These are phyloP conservation scores for Leishmania gerbilli DNA, from an alignment of 208 protist species.

Conservation along the genomic window DNA sequence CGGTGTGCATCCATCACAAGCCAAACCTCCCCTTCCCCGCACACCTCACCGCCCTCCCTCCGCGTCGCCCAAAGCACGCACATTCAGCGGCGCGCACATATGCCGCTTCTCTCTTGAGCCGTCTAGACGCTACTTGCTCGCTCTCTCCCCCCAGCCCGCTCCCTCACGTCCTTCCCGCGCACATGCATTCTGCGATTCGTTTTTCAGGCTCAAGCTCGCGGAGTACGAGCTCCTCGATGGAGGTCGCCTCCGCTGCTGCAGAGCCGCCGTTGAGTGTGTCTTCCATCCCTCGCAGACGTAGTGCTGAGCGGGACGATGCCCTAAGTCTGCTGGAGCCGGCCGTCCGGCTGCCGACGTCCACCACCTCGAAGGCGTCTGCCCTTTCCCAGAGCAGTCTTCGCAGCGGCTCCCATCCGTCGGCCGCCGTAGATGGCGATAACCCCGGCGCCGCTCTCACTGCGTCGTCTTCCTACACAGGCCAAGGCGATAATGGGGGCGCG, in stretches of 20 bases:
- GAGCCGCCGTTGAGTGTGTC: not conserved
- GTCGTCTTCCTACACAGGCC: not conserved
- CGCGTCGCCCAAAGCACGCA: not conserved
- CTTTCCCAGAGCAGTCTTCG: not conserved
- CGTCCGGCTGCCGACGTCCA: not conserved
- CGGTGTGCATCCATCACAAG: not conserved
- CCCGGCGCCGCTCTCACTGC: not conserved
- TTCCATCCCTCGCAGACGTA: not conserved
- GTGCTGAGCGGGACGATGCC: not conserved
- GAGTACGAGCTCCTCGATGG: not conserved
- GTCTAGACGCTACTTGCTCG: not conserved
- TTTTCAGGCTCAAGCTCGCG: constrained; percentile 23
- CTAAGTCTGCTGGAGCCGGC: not conserved
- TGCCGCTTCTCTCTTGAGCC: not conserved
- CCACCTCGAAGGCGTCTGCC: not conserved
- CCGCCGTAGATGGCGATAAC: not conserved
- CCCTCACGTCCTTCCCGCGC: not conserved
- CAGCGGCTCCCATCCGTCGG: not conserved
- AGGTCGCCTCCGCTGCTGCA: not conserved
- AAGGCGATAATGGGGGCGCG: not conserved
- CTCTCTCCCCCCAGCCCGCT: too few relatives aligned
- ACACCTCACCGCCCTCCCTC: not conserved
- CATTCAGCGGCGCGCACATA: not conserved
- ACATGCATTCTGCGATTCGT: constrained; percentile 17
- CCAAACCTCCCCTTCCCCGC: not conserved